Evolutionary conservation across 352 stramenopile genomes (phyloP), one percentile per base, ranked within the genome.

Genomic region (Nothophytophthora sp.): DNA sequence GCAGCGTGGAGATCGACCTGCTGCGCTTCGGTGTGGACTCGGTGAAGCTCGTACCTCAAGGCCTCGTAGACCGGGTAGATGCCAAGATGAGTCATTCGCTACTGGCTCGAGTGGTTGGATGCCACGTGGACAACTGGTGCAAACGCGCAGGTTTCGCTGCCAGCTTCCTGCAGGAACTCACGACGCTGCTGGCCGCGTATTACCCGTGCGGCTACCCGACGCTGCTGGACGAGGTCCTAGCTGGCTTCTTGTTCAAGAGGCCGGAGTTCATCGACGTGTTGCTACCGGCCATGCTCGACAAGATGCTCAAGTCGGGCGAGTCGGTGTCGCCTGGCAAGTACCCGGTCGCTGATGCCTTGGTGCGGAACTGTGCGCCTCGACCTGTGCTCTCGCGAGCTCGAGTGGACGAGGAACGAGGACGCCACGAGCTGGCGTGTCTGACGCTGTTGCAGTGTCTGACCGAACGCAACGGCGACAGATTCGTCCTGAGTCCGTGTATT

Each of bases 61-160:
- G 86, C 12, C 80, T 95, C 22, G 84, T 92, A 2, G 83, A 95
- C 38, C 77, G 78, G n/a, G 79, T 95, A 20, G 86, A 95, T 45
- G 55, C 60, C 1, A 67, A 77, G 47, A 73, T 92, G 52, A 76
- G 65, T 32, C 70, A 63, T 37, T 48, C 61, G n/a, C 72, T 85
- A 20, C 59, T 87, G 10, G 40, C 46, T 2, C 65, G 62, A 32
- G 54, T 92, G 11, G 79, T 93, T 16, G 52, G 46, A 9, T 82
- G 68, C 29, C 86, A 95, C 45, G 78, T 91, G 1, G 62, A 65
- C 11, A 87, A 92, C 30, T 95, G 86, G 86, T 74, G 82, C 41
- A 63, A 59, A 29, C 67, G 75, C 16, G 67, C 81, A 5, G 77
- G 80, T 23, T 92, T 94, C 46, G 81, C 73, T 1, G 57, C 62